Conservation (phyloP, 228 moss, liverwort and hornwort genomes). For the Sphagnum magellanicum region DNA sequence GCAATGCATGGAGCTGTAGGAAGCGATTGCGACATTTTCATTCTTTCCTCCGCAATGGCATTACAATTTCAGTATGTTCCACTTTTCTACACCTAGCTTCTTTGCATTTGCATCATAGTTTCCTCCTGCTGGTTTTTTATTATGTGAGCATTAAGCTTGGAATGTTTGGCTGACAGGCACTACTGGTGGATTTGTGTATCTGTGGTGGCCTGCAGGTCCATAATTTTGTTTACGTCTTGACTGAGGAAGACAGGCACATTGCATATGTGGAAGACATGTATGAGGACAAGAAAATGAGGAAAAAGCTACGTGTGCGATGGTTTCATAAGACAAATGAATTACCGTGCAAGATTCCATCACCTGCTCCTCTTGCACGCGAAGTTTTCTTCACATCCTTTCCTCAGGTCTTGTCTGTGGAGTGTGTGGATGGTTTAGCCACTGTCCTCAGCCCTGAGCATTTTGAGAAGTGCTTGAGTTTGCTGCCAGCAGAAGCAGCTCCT, state of each 20-base stretch:
- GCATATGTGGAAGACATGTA: conserved; percentile 85
- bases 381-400: conserved; percentile 69
- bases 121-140: background rate
- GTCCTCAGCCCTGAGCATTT: conserved; percentile 68
- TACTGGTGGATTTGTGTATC: too few species aligned
- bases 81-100: too few species aligned
- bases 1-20: conserved; percentile 55
- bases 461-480: conserved; percentile 29
- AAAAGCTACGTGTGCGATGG: conserved; percentile 88
- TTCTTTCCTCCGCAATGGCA: conserved; percentile 78
- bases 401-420: conserved; percentile 83
- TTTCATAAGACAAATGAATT: conserved; percentile 76
- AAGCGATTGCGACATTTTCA: conserved; percentile 70
- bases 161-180: background rate
- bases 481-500: conserved; percentile 24
- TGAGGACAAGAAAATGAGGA: conserved; percentile 77
- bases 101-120: background rate
- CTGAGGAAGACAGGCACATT: conserved; percentile 78
- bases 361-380: conserved; percentile 56
- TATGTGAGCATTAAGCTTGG: background rate
- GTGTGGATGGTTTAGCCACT: conserved; percentile 84
- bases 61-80: conserved; percentile 59
- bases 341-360: conserved; percentile 71
- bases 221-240: conserved; percentile 77
- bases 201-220: conserved; percentile 34